Evolutionary conservation across 2,329 filamentous ascomycete genomes (phyloP).

Genomic region (Aureobasidium uvarum): DNA sequence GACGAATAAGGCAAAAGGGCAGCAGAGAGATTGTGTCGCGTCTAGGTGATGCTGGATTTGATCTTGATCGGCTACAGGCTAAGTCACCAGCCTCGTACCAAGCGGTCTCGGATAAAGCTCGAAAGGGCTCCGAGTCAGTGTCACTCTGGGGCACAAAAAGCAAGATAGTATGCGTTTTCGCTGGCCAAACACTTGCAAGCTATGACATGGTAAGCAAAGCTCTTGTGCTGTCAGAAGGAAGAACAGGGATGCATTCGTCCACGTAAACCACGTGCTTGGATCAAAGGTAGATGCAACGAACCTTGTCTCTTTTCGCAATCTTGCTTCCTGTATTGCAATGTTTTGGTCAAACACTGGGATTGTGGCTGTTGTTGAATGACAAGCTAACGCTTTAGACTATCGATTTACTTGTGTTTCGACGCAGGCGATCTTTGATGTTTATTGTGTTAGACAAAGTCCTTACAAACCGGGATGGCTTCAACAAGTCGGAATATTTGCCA

Average conservation of each 20-base stretch:
- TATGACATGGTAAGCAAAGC: conserved; percentile 16
- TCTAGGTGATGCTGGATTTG: conserved; percentile 15
- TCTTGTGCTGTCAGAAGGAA: conserved; percentile 17
- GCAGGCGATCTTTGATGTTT: conserved; percentile 19
- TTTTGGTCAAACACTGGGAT: not conserved
- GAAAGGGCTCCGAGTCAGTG: conserved; percentile 23
- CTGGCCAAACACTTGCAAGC: conserved; percentile 21
- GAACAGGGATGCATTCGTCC: not conserved
- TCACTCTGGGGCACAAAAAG: conserved; percentile 25
- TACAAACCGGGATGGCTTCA: conserved; percentile 14
- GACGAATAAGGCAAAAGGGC: conserved; percentile 15
- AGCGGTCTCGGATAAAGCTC: conserved; percentile 23
- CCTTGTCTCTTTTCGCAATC: conserved; percentile 18
- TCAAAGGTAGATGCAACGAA: conserved; percentile 23
- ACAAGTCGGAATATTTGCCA: conserved; percentile 9
- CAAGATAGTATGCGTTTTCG: conserved; percentile 24
- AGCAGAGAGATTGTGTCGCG: conserved; percentile 19
- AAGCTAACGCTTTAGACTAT: conserved; percentile 15
- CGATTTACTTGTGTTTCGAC: conserved; percentile 21
- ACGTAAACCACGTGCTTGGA: conserved; percentile 16
- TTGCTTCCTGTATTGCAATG: conserved; percentile 3
- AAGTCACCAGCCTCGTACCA: conserved; percentile 18
- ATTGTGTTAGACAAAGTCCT: conserved; percentile 24
- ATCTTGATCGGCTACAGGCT: conserved; percentile 11
- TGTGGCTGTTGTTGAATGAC: conserved; percentile 19